These are phyloP conservation scores for Peronospora farinosa DNA, from an alignment of 352 stramenopile genomes.

Conservation along the genomic window DNA sequence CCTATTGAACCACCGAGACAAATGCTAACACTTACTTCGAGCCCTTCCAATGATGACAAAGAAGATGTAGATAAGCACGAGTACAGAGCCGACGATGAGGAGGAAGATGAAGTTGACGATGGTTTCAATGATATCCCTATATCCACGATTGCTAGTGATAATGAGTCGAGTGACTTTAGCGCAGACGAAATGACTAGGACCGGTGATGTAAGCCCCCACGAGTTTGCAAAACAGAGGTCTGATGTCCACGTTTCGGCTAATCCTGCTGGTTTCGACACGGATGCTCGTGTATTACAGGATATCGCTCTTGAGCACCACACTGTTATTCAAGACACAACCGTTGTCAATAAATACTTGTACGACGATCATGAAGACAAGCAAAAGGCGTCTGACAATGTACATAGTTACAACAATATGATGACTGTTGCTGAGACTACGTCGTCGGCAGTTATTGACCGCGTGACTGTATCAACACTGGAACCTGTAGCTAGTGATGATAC, in stretches of 20 bases:
- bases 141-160: neutral
- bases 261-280: neutral
- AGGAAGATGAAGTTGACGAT: conserved; percentile 8
- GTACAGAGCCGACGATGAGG: conserved; percentile 17
- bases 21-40: neutral
- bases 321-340: conserved; percentile 7
- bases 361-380: neutral
- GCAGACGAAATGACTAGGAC: neutral
- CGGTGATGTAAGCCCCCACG: neutral
- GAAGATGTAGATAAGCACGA: conserved; percentile 9
- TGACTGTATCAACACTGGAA: neutral
- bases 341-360: conserved; percentile 7
- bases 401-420: neutral
- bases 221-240: conserved; percentile 3
- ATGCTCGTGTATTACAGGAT: neutral
- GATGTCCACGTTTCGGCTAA: neutral
- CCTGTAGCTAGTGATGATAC: neutral
- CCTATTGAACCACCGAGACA: neutral
- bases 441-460: conserved; percentile 1
- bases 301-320: conserved; percentile 5
- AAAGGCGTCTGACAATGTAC: neutral
- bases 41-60: conserved; percentile 7
- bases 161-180: neutral
- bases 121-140: conserved; percentile 8
- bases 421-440: neutral